Percentiles rank a stretch among this genome's conserved stretches.
These are phyloP conservation scores for Sporothrix luriei DNA, from an alignment of 2,329 filamentous ascomycete species.

Conservation along the genomic window DNA sequence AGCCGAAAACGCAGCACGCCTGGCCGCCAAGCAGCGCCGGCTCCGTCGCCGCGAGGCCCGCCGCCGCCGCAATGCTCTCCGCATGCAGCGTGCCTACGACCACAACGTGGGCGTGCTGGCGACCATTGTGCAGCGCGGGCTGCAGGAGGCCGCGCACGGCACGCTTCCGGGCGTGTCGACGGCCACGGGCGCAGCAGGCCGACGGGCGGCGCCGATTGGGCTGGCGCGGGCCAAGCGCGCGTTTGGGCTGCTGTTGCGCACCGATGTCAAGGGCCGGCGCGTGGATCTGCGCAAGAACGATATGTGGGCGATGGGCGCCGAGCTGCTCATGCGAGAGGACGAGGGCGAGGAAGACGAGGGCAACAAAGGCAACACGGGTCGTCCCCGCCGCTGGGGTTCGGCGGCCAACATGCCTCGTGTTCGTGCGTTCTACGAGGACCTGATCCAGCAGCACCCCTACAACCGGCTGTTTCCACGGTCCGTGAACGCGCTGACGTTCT, in stretches of 20 bases:
- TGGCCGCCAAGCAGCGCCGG: constrained; percentile 22
- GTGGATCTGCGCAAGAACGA: constrained; percentile 70
- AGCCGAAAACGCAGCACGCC: constrained; percentile 20
- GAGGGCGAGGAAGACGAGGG: constrained; percentile 40
- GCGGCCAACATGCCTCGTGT: constrained; percentile 52
- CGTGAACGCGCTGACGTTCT: constrained; percentile 73
- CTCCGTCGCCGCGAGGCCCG: constrained; percentile 24
- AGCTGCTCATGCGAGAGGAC: constrained; percentile 71
- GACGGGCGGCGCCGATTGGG: constrained; percentile 25
- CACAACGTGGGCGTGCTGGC: constrained; percentile 68
- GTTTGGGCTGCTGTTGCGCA: constrained; percentile 71
- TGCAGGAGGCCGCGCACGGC: constrained; percentile 50
- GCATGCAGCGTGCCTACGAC: constrained; percentile 36
- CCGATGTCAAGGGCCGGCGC: constrained; percentile 51
- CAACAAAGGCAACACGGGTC: not conserved
- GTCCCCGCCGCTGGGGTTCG: constrained; percentile 47
- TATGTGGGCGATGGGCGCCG: constrained; percentile 82
- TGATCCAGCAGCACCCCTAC: constrained; percentile 77
- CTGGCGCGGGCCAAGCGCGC: constrained; percentile 71
- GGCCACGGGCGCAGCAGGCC: constrained; percentile 1
- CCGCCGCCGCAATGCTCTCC: constrained; percentile 44
- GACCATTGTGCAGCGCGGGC: constrained; percentile 69
- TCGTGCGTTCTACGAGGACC: constrained; percentile 69
- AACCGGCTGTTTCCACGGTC: constrained; percentile 60
- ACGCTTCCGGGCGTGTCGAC: constrained; percentile 16